Percentiles rank a stretch among this genome's conserved stretches.
Conservation (phyloP, 257 asterid species). For the Solanum ossicruentum region DNA sequence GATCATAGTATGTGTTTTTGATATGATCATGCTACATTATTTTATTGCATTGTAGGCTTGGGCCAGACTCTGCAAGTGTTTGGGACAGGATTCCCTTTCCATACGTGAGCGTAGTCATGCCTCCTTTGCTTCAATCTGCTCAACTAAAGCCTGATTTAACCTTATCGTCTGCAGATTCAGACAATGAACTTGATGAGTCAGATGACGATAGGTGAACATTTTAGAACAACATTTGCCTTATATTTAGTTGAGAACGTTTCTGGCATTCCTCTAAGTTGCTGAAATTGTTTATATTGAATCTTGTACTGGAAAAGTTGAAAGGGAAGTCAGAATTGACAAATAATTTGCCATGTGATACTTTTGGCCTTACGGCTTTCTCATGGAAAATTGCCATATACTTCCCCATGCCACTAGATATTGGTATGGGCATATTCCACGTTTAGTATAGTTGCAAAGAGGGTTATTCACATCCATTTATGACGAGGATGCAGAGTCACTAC, state of each 20-base stretch:
- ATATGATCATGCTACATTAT: background rate
- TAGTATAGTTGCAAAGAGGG: background rate
- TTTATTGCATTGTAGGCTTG: conserved; percentile 45
- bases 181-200: conserved; percentile 68
- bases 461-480: background rate
- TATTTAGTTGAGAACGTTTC: background rate
- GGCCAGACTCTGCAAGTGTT: conserved; percentile 96
- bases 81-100: conserved; percentile 96
- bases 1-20: background rate
- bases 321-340: background rate
- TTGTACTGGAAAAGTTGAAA: background rate
- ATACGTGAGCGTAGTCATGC: conserved; percentile 90
- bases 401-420: background rate
- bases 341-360: background rate
- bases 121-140: conserved; percentile 87
- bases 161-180: conserved; percentile 79
- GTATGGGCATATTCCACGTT: background rate
- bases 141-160: conserved; percentile 89
- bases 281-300: background rate
- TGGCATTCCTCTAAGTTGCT: background rate
- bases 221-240: background rate
- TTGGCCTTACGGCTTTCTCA: background rate
- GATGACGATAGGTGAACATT: conserved; percentile 68
- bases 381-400: background rate
- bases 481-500: background rate